Percentiles rank a stretch among this genome's conserved stretches.
These are phyloP conservation scores for Aureobasidium mangrovei DNA, from an alignment of 2,329 filamentous ascomycete species.

Conservation along the genomic window DNA sequence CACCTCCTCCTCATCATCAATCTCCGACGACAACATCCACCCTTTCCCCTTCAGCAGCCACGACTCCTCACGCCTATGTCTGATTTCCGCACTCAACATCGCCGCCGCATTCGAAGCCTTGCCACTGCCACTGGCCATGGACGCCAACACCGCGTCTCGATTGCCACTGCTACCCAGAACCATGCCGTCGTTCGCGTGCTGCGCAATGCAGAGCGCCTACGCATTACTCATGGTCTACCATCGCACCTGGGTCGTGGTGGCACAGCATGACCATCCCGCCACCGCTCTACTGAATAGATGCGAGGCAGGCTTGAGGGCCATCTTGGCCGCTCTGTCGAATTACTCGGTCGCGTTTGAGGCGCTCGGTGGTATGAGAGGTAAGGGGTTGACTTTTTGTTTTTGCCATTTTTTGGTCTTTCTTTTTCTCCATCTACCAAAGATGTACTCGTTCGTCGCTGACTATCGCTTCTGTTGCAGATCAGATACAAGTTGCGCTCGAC, in stretches of 20 bases:
- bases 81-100: conserved; percentile 42
- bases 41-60: conserved; percentile 39
- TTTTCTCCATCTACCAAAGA: neutral
- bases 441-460: neutral
- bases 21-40: neutral
- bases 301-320: conserved; percentile 13
- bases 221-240: conserved; percentile 37
- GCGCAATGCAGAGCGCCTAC: conserved; percentile 40
- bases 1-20: neutral
- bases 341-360: conserved; percentile 18
- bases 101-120: conserved; percentile 38
- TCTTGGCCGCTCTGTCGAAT: conserved; percentile 16
- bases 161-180: conserved; percentile 27
- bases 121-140: conserved; percentile 36
- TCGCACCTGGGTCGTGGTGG: conserved; percentile 6
- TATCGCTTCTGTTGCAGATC: neutral
- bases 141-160: neutral
- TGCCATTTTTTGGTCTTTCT: neutral
- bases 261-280: neutral
- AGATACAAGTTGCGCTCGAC: conserved; percentile 2
- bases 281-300: conserved; percentile 10
- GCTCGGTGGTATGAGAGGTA: conserved; percentile 18
- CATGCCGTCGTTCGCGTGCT: conserved; percentile 40
- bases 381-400: neutral
- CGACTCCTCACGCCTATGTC: conserved; percentile 42